phyloP scores from a whole-genome alignment of 192 early-diverging fungal species.

The Backusella westeae region DNA sequence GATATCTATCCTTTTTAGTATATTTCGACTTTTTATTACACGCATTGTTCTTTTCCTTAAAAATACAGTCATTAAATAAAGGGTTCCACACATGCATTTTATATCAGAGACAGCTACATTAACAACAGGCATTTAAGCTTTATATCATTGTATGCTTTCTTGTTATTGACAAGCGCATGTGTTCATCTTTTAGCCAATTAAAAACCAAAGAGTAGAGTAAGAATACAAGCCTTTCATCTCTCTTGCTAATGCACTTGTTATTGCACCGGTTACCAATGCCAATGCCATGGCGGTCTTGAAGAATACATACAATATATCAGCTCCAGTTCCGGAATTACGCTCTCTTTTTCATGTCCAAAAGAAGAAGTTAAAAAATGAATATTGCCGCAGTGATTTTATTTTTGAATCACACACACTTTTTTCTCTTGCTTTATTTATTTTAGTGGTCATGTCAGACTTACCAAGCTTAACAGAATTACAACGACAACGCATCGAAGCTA shows the following conservation, averaged over 20 bases:
- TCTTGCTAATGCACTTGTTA: neutral
- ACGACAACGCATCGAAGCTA: conserved; percentile 42
- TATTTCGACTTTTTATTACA: neutral
- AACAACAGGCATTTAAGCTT: neutral
- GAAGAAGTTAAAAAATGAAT: no score
- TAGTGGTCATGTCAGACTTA: neutral
- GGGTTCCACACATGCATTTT: neutral
- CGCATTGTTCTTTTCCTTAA: neutral
- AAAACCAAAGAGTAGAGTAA: neutral
- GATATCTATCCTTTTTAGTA: neutral
- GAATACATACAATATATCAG: neutral
- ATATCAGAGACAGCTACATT: neutral
- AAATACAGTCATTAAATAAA: neutral
- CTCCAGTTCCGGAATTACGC: no score
- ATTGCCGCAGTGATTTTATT: neutral
- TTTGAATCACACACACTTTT: neutral
- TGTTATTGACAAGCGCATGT: no score
- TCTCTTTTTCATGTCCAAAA: no score
- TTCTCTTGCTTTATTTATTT: neutral
- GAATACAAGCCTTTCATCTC: neutral
- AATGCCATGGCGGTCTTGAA: neutral
- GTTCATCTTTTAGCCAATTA: no score
- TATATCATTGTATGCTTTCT: no score
- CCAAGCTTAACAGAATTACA: conserved; percentile 42
- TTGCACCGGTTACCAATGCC: no score